Evolutionary conservation across 2,329 filamentous ascomycete species (phyloP), one percentile per base, ranked within the genome.

Genomic region (Beauveria australis): DNA sequence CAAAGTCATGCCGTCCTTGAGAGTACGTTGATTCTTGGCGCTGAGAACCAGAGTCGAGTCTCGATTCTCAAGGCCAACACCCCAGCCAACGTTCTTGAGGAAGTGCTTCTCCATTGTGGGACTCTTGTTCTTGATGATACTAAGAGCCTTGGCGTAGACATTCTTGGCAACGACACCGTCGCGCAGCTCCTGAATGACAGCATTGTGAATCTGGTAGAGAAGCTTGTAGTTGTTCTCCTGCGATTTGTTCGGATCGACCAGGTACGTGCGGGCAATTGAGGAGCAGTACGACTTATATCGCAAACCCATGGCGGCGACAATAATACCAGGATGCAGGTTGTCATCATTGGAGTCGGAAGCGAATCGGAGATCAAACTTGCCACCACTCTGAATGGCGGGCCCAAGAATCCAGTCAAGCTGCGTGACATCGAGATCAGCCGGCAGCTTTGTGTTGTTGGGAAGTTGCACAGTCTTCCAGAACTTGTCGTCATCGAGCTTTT

Each of bases 1-100:
- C 14, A 99, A 81, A 0, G 94, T 99, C 94, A 99, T 99, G 65
- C 95, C 95, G 70, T 97, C 95, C 74, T 93, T 96, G 61, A 99
- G 78, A 5, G 83, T 82, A 56, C 92, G 85, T 30, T 79, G 81
- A 72, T 92, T 97, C 78, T 99, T 99, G 62, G 81, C 89, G 68
- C 91, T 97, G 43, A 99, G 78, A 2, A 94, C 75, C 62, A 99
- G 82, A 5, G 91, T 93, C 3, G 83, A 78, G 71, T 99, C 94
- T 67, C 89, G 87, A 65, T 89, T 89, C 77, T 99, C 95, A 48
- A 97, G 90, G 64, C 94, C 95, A 67, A 99, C 90, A 53, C 92
- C 93, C 67, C 88, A 91, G 53, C 94, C 94, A 43, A 97, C 87
- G 65, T 90, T 96, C 76, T 95, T 96, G 49, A 93, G 78, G 71